phyloP scores from a whole-genome alignment of 805 yeast species.

The Spathaspora arborariae region DNA sequence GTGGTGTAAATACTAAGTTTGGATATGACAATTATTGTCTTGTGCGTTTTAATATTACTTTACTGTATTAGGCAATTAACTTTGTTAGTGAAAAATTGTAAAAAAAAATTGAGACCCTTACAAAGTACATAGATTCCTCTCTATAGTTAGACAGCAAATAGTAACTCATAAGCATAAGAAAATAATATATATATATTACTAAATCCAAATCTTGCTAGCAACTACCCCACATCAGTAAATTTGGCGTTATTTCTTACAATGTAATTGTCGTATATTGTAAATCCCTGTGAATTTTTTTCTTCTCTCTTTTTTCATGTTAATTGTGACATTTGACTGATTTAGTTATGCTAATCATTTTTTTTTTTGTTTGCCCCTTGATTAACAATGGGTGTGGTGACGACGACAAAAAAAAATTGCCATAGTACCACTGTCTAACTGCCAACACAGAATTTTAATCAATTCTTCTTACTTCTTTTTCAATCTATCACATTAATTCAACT shows the following conservation, averaged over 20 bases:
- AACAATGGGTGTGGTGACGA: neutral
- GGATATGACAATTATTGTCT: neutral
- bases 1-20: neutral
- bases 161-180: neutral
- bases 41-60: neutral
- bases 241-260: no score
- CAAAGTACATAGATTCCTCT: no score
- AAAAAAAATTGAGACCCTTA: neutral
- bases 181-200: no score
- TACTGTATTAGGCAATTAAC: neutral
- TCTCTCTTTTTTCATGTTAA: no score
- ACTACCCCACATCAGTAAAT: neutral
- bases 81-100: no score
- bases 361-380: neutral
- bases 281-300: neutral
- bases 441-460: neutral
- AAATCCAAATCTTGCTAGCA: no score
- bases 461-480: neutral
- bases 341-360: neutral
- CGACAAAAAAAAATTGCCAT: neutral
- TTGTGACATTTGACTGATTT: no score
- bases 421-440: neutral
- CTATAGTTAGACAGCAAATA: neutral
- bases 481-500: neutral
- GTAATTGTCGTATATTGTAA: no score